Conservation (phyloP, 2,329 filamentous ascomycete species). For the Teratosphaeria nubilosa region DNA sequence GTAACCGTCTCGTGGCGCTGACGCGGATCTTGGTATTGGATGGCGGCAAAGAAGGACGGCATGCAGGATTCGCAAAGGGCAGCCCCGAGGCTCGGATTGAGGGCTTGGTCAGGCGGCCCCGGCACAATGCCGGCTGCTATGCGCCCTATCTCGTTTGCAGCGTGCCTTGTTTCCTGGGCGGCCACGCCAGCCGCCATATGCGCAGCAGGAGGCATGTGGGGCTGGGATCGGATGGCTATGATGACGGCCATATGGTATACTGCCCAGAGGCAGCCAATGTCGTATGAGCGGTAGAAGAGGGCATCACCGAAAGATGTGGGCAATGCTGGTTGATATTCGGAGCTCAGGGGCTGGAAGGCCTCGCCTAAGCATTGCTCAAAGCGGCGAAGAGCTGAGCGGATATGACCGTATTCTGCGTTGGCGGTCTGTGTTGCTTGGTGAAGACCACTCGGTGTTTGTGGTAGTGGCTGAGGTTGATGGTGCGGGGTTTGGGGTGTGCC, state of each 20-base stretch:
- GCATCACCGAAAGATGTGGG: conserved; percentile 72
- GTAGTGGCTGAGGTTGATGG: conserved; percentile 11
- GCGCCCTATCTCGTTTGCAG: conserved; percentile 65
- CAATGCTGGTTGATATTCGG: conserved; percentile 53
- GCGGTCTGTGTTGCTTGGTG: conserved; percentile 59
- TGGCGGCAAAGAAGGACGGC: conserved; percentile 74
- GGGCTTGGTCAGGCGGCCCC: conserved; percentile 40
- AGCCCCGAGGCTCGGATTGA: conserved; percentile 69
- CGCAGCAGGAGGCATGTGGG: conserved; percentile 80
- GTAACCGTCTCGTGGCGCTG: conserved; percentile 72
- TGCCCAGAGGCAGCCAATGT: conserved; percentile 80
- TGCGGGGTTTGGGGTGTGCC: conserved; percentile 8
- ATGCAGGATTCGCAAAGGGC: conserved; percentile 76
- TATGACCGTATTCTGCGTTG: conserved; percentile 65
- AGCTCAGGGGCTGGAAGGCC: conserved; percentile 64
- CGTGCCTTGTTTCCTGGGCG: conserved; percentile 58
- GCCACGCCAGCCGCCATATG: conserved; percentile 77
- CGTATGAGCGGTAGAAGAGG: conserved; percentile 72
- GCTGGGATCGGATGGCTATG: conserved; percentile 70
- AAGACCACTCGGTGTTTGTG: conserved; percentile 46
- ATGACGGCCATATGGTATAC: conserved; percentile 80
- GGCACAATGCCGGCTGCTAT: conserved; percentile 62
- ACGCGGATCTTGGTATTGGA: conserved; percentile 61
- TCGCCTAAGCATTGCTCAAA: conserved; percentile 58
- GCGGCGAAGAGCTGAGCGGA: conserved; percentile 59